Base-by-base conservation (phyloP, 129 eudicot species). In the Helichrysum umbraculigerum region DNA sequence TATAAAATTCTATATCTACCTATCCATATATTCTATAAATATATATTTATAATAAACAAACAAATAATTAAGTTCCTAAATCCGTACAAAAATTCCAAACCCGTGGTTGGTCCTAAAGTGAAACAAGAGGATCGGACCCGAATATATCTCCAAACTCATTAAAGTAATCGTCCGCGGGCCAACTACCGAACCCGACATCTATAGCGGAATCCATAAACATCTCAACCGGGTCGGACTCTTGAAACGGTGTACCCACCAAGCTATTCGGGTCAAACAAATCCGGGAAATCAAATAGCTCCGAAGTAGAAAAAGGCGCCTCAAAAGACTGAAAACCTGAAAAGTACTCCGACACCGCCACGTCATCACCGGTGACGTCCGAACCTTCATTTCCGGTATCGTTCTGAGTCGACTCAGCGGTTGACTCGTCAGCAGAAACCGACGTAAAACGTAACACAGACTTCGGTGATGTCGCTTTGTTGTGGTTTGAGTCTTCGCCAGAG, bases 51-150 rank as follows among this genome's bases (percentile, higher is more conserved):
- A 71, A 59, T 66, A 73, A 66, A 72, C 42, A 63, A 68, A 83
- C 71, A 71, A 78, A 76, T 64, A 6, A 9, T 22, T 60, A 80
- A 81, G 64, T 37, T 57, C 58, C 84, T 69, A 60, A 32, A 5
- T 77, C 19, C 73, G 69, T 72, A 78, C 83, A 81, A 68, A 86
- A 57, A 17, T 68, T 16, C 61, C 10, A 69, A 61, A 66, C 54
- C 52, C 12, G 59, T 47, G 6, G 62, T 19, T 6, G 3, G 6
- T 7, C 59, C 29, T 44, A 93, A 7, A 88, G 84, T 30, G 87
- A 88, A 20, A 94, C 85, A 3, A 91, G 86, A 28, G 93, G 96
- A 73, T 94, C 98, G 88, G 98, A 84, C 84, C 93, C 97, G 82
- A 94, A 91, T 67, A 94, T 73, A 69, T 91, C 98, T 0, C 86